phyloP scores from a whole-genome alignment of 2,329 filamentous ascomycete species.

The Fusarium sororula region DNA sequence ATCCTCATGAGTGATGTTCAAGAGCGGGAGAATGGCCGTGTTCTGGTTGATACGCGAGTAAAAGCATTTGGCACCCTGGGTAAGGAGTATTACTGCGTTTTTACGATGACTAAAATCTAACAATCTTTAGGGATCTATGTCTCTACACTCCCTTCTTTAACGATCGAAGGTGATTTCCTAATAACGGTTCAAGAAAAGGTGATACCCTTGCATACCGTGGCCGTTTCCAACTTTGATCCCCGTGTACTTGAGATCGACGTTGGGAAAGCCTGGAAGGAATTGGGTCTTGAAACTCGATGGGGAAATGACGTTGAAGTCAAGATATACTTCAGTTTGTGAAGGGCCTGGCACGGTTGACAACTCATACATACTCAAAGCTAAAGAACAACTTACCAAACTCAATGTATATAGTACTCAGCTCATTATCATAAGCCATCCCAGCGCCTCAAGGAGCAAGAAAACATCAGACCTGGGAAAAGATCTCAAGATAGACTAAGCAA shows the following conservation, averaged over 20 bases:
- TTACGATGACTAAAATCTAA: neutral
- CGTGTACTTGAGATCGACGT: slow-evolving; percentile 81
- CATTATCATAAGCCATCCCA: neutral
- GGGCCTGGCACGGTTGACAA: neutral
- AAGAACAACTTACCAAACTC: neutral
- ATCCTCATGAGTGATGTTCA: slow-evolving; percentile 70
- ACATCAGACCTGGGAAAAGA: too few species aligned
- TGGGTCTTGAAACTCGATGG: slow-evolving; percentile 76
- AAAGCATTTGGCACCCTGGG: slow-evolving; percentile 83
- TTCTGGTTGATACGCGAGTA: slow-evolving; percentile 73
- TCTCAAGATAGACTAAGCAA: too few species aligned
- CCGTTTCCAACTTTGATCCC: slow-evolving; percentile 59
- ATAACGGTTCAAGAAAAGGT: slow-evolving; percentile 77
- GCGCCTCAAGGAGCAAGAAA: too few species aligned
- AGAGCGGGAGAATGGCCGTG: slow-evolving; percentile 62
- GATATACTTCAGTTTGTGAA: slow-evolving; percentile 60
- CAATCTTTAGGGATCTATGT: slow-evolving; percentile 72
- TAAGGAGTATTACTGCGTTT: slow-evolving; percentile 47
- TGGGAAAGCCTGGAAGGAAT: slow-evolving; percentile 78
- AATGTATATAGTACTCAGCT: neutral
- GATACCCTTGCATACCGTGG: slow-evolving; percentile 73
- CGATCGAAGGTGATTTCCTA: slow-evolving; percentile 73
- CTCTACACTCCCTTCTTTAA: slow-evolving; percentile 69
- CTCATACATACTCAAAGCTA: neutral
- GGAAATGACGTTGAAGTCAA: slow-evolving; percentile 81